A percentile compares a stretch with the other conserved stretches of the same genome.
phyloP scores from a whole-genome alignment of 108 stramenopile species.

The Mediolabrus comicus region DNA sequence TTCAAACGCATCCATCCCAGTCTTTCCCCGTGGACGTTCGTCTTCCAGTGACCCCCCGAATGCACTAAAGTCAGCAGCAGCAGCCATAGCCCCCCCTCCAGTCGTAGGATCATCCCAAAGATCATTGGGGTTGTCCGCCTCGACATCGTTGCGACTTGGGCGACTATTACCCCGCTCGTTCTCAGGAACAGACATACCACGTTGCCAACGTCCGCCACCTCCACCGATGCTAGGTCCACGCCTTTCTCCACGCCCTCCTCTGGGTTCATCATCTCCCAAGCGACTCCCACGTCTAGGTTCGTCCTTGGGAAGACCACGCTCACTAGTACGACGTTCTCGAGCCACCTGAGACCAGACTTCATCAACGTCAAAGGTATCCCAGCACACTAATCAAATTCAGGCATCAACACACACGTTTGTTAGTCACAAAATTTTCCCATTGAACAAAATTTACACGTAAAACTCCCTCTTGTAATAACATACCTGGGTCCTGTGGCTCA shows the following conservation, averaged over 20 bases:
- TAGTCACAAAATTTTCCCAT: neutral
- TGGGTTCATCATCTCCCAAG: neutral
- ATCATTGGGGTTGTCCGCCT: constrained; percentile 75
- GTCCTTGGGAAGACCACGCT: constrained; percentile 17
- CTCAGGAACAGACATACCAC: constrained; percentile 73
- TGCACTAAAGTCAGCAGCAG: constrained; percentile 79
- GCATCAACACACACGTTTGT: neutral
- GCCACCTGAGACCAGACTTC: constrained; percentile 68
- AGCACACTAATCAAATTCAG: constrained; percentile 55
- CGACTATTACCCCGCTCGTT: neutral
- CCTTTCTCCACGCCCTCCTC: neutral
- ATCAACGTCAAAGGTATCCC: constrained; percentile 81
- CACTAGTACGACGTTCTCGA: constrained; percentile 30
- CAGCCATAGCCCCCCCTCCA: constrained; percentile 45
- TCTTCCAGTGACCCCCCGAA: constrained; percentile 76
- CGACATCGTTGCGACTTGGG: constrained; percentile 24
- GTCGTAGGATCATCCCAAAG: constrained; percentile 85
- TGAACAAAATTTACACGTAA: neutral
- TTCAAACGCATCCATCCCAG: constrained; percentile 59
- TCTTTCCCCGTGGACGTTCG: constrained; percentile 30
- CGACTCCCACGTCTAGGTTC: neutral
- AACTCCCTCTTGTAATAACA: constrained; percentile 7
- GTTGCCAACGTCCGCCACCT: constrained; percentile 66
- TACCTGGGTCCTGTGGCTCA: constrained; percentile 74
- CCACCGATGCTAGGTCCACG: constrained; percentile 1